phyloP scores from a whole-genome alignment of 495 filamentous ascomycete species.

The Penicillium waksmanii region DNA sequence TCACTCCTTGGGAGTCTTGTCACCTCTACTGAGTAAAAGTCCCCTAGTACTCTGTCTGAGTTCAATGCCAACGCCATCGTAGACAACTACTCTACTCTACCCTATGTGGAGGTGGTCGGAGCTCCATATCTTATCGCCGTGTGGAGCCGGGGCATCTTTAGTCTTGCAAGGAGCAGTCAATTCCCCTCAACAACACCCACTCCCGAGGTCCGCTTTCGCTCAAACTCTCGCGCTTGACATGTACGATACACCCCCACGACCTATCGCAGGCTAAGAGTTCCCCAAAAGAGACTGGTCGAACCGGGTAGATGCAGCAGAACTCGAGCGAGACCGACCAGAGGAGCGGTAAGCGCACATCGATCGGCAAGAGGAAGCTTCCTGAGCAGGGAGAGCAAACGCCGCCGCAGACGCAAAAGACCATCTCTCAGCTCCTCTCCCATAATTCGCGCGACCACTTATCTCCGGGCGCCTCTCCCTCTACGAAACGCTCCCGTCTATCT shows the following conservation, averaged over 20 bases:
- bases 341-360: conserved; percentile 54
- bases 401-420: conserved; percentile 49
- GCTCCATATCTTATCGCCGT: conserved; percentile 35
- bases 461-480: conserved; percentile 31
- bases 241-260: conserved; percentile 18
- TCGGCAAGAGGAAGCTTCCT: conserved; percentile 52
- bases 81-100: background rate
- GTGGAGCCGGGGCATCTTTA: conserved; percentile 20
- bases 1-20: no score
- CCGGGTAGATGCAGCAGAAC: conserved; percentile 54
- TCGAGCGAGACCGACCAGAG: conserved; percentile 48
- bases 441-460: conserved; percentile 23
- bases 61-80: background rate
- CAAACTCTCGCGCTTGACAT: conserved; percentile 14
- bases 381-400: conserved; percentile 43
- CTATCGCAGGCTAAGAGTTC: conserved; percentile 9
- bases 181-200: conserved; percentile 28
- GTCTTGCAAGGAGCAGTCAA: conserved; percentile 24
- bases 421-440: conserved; percentile 52
- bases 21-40: no score
- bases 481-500: conserved; percentile 48
- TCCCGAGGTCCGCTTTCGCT: conserved; percentile 14
- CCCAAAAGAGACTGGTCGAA: conserved; percentile 31
- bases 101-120: conserved; percentile 2
- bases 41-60: no score